Conservation (phyloP, 495 filamentous ascomycete genomes). For the Penicillium chermesinum region DNA sequence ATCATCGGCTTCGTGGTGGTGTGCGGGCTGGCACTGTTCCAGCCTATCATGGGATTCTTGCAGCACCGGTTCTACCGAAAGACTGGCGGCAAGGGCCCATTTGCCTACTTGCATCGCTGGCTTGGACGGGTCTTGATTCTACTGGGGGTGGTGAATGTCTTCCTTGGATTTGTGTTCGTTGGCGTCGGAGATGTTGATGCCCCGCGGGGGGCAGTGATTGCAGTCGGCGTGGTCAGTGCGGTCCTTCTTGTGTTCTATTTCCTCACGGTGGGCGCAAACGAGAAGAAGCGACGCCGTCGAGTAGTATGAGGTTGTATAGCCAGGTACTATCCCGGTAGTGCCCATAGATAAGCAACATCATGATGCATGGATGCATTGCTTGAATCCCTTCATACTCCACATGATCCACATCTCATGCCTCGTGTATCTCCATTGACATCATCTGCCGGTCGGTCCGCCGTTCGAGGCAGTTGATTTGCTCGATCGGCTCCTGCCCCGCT, state of each 20-base stretch:
- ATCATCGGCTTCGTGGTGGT: slow-evolving; percentile 58
- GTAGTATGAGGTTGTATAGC: no score
- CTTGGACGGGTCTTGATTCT: slow-evolving; percentile 58
- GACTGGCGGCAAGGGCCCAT: slow-evolving; percentile 42
- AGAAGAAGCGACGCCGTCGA: neutral
- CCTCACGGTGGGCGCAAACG: slow-evolving; percentile 7
- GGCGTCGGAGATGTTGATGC: slow-evolving; percentile 7
- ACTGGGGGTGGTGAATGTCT: slow-evolving; percentile 66
- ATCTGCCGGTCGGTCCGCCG: no score
- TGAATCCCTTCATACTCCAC: no score
- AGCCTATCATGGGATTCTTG: slow-evolving; percentile 59
- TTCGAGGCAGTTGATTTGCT: no score
- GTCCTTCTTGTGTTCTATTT: slow-evolving; percentile 47
- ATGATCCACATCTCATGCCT: no score
- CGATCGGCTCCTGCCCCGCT: no score
- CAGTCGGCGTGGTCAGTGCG: slow-evolving; percentile 56
- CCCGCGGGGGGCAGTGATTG: slow-evolving; percentile 44
- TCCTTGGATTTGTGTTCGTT: slow-evolving; percentile 56
- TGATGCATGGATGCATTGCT: no score
- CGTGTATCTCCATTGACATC: no score
- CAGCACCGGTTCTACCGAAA: slow-evolving; percentile 56
- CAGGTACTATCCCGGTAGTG: no score
- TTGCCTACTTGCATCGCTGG: slow-evolving; percentile 65
- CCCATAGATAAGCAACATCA: no score
- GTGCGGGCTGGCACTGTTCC: slow-evolving; percentile 52